Evolutionary conservation across 345 rosid species (phyloP).

Genomic region (Salix suchowensis): DNA sequence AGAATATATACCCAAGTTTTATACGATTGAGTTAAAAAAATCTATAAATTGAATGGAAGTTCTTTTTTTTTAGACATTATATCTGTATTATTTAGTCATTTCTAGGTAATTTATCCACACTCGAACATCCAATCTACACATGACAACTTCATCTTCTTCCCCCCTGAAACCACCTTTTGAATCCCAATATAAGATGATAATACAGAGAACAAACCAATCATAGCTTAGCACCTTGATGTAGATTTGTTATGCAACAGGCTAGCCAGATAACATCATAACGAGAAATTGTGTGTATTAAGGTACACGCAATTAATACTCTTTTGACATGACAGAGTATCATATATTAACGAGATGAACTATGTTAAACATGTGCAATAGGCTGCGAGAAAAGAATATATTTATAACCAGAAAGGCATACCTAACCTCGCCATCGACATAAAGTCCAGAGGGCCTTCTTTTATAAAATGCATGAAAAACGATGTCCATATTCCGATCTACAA

Average conservation of each 20-base stretch:
- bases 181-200: not conserved
- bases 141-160: too few species aligned
- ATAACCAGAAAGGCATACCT: not conserved
- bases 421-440: not conserved
- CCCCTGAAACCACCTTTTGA: not conserved
- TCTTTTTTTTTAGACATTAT: too few species aligned
- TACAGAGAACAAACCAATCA: too few species aligned
- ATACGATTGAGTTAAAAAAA: too few species aligned
- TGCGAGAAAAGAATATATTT: too few species aligned
- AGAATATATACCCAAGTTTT: not conserved
- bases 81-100: too few species aligned
- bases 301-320: not conserved
- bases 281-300: not conserved
- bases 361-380: not conserved
- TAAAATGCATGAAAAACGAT: not conserved
- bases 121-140: too few species aligned
- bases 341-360: not conserved
- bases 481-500: not conserved
- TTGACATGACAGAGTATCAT: not conserved
- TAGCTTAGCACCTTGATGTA: too few species aligned
- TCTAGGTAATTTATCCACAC: not conserved
- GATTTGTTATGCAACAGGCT: too few species aligned
- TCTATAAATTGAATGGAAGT: not conserved
- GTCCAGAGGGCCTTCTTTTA: not conserved
- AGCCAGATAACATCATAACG: too few species aligned